phyloP scores from a whole-genome alignment of 345 rosid species.

The Syzygium oleosum region DNA sequence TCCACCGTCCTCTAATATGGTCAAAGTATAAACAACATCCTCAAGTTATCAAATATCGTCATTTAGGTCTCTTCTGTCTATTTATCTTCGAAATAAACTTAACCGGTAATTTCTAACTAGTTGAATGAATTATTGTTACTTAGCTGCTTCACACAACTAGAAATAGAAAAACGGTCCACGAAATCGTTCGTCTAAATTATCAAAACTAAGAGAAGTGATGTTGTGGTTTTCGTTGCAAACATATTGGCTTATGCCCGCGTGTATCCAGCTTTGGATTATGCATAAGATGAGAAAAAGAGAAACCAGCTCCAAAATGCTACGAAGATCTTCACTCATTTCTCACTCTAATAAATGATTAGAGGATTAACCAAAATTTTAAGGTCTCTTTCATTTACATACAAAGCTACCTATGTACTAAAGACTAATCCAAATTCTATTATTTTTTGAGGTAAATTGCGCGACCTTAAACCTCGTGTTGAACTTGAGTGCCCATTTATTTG shows the following conservation, averaged over 20 bases:
- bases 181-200: too few species aligned
- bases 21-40: too few species aligned
- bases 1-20: slow-evolving; percentile 13
- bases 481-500: neutral
- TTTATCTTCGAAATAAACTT: too few species aligned
- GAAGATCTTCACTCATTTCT: neutral
- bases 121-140: too few species aligned
- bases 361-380: neutral
- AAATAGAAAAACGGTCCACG: too few species aligned
- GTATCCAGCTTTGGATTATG: neutral
- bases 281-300: neutral
- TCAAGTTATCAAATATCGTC: too few species aligned
- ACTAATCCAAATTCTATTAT: neutral
- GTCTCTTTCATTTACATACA: neutral
- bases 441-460: neutral
- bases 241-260: neutral
- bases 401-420: neutral
- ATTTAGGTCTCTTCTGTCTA: too few species aligned
- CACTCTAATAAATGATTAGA: neutral
- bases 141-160: too few species aligned
- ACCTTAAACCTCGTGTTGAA: neutral
- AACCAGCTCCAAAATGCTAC: neutral
- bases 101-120: too few species aligned
- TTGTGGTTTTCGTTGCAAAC: neutral
- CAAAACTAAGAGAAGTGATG: neutral